These are phyloP conservation scores for Neurospora sp. DNA, from an alignment of 495 filamentous ascomycete species.

Conservation along the genomic window DNA sequence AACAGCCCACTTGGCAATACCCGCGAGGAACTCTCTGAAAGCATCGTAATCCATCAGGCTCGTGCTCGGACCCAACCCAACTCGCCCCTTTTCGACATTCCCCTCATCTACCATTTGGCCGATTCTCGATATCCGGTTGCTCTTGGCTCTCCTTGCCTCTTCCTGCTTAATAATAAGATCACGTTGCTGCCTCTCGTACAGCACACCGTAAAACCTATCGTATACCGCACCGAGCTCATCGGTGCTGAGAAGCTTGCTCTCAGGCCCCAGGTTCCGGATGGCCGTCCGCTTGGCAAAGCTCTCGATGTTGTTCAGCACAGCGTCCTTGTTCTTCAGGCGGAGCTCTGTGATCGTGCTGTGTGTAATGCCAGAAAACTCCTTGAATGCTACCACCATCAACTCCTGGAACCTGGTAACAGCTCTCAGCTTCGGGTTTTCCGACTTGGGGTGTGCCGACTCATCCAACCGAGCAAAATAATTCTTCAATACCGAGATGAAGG, in stretches of 20 bases:
- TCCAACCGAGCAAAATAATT: conserved; percentile 87
- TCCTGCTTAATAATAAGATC: conserved; percentile 70
- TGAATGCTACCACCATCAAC: conserved; percentile 97
- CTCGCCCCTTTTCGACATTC: conserved; percentile 62
- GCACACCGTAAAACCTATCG: conserved; percentile 79
- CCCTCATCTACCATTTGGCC: conserved; percentile 18
- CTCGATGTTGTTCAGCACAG: conserved; percentile 87
- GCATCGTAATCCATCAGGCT: conserved; percentile 94
- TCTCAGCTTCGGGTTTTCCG: conserved; percentile 83
- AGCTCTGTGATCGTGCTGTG: conserved; percentile 84
- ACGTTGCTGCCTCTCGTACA: conserved; percentile 85
- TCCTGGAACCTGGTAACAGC: conserved; percentile 95
- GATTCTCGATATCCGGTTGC: conserved; percentile 15
- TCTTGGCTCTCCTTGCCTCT: conserved; percentile 51
- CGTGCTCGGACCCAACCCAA: conserved; percentile 77
- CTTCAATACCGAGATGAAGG: conserved; percentile 93
- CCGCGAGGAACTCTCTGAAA: conserved; percentile 86
- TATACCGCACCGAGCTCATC: conserved; percentile 85
- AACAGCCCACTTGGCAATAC: conserved; percentile 82
- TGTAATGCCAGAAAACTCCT: conserved; percentile 91
- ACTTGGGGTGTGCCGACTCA: conserved; percentile 90
- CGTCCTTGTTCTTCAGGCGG: conserved; percentile 83
- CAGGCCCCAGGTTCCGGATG: conserved; percentile 88
- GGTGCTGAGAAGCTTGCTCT: conserved; percentile 77
- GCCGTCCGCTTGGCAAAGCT: conserved; percentile 94